Conservation (phyloP, 2,329 filamentous ascomycete genomes). For the Colletotrichum camelliae region DNA sequence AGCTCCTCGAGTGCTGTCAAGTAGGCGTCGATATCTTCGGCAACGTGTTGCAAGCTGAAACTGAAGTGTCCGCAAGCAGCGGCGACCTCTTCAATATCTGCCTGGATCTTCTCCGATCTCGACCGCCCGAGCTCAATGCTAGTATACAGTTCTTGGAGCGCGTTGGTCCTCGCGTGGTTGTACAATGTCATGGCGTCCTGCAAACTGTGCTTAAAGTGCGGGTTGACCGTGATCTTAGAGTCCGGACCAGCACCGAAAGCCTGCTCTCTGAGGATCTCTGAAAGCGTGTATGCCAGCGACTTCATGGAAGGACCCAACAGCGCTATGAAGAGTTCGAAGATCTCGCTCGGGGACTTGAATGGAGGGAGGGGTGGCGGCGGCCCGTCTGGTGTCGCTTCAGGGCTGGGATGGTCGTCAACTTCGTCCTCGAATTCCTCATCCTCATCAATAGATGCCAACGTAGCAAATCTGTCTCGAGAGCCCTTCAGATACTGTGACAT, state of each 20-base stretch:
- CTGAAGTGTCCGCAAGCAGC: slow-evolving; percentile 98
- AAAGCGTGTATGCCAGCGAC: slow-evolving; percentile 89
- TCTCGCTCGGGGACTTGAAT: slow-evolving; percentile 74
- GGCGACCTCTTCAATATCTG: slow-evolving; percentile 95
- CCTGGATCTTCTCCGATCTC: slow-evolving; percentile 77
- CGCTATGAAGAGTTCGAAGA: slow-evolving; percentile 89
- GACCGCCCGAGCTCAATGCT: slow-evolving; percentile 75
- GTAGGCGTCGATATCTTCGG: slow-evolving; percentile 85
- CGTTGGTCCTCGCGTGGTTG: slow-evolving; percentile 74
- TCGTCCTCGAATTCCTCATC: slow-evolving; percentile 52
- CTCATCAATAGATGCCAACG: slow-evolving; percentile 68
- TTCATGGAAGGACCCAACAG: slow-evolving; percentile 95
- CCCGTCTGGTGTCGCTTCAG: slow-evolving; percentile 37
- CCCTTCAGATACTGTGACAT: slow-evolving; percentile 41
- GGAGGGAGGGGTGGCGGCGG: slow-evolving; percentile 32
- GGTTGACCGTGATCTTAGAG: slow-evolving; percentile 75
- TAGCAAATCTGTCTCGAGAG: slow-evolving; percentile 47
- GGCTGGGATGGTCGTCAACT: slow-evolving; percentile 42
- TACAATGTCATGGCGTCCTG: slow-evolving; percentile 82
- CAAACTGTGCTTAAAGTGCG: slow-evolving; percentile 81
- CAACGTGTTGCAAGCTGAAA: slow-evolving; percentile 89
- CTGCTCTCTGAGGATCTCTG: slow-evolving; percentile 85
- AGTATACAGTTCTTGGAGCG: slow-evolving; percentile 80
- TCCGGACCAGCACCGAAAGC: slow-evolving; percentile 76
- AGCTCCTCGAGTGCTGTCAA: slow-evolving; percentile 85